Evolutionary conservation across 2,329 filamentous ascomycete species (phyloP).

Genomic region (Chrysosporium queenslandicum): DNA sequence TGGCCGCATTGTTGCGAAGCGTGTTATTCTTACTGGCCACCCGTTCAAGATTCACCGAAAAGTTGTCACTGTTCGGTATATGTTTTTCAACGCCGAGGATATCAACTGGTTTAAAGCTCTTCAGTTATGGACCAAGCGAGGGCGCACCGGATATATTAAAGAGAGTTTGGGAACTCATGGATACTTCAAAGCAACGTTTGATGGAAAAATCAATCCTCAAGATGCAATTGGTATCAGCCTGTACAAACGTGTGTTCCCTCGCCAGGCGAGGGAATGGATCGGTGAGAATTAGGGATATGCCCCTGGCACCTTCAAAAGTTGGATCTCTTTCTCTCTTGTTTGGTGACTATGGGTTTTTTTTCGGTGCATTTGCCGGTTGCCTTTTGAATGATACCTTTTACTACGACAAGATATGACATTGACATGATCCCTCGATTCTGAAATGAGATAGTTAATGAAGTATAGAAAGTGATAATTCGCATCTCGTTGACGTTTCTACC

Average conservation of each 20-base stretch:
- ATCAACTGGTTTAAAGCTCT: conserved; percentile 96
- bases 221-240: conserved; percentile 85
- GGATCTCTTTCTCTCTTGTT: background rate
- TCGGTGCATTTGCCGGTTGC: background rate
- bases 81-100: conserved; percentile 98
- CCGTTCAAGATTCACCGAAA: conserved; percentile 99
- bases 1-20: conserved; percentile 76
- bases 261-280: conserved; percentile 48
- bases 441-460: conserved; percentile 1
- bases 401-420: conserved; percentile 7
- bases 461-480: background rate
- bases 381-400: conserved; percentile 3
- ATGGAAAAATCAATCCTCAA: conserved; percentile 89
- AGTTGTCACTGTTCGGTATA: conserved; percentile 93
- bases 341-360: background rate
- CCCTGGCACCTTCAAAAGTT: conserved; percentile 3
- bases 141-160: conserved; percentile 83
- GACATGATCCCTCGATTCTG: background rate
- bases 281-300: conserved; percentile 17
- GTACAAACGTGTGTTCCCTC: conserved; percentile 77
- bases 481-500: background rate
- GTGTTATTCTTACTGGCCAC: conserved; percentile 86
- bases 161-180: conserved; percentile 91
- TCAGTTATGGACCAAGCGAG: conserved; percentile 85
- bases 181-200: conserved; percentile 99